phyloP scores from a whole-genome alignment of 371 early-diverging fungal genomes.

The Rhizomucor miehei region DNA sequence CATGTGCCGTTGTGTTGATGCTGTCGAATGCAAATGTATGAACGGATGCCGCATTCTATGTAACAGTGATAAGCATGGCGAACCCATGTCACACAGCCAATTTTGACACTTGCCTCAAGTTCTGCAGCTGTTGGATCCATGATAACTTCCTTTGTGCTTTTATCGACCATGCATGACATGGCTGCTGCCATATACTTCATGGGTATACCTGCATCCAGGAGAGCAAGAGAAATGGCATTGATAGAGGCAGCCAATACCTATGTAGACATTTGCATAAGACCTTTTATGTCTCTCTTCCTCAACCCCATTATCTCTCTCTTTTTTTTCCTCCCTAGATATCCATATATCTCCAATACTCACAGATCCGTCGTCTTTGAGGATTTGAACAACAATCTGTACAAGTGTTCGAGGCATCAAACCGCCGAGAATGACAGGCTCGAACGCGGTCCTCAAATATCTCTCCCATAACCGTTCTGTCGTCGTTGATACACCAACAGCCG shows the following conservation, averaged over 20 bases:
- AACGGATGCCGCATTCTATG: conserved; percentile 62
- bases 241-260: conserved; percentile 75
- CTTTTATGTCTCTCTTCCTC: not conserved
- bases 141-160: conserved; percentile 54
- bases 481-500: conserved; percentile 62
- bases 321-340: no score
- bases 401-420: conserved; percentile 88
- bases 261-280: not conserved
- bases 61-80: not conserved
- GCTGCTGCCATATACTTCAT: conserved; percentile 70
- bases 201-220: conserved; percentile 92
- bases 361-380: conserved; percentile 82
- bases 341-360: conserved; percentile 32
- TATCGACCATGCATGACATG: conserved; percentile 68
- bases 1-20: conserved; percentile 22
- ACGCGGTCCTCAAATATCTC: conserved; percentile 59
- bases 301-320: conserved; percentile 4
- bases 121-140: conserved; percentile 84
- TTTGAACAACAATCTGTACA: conserved; percentile 82
- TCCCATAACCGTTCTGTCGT: conserved; percentile 78
- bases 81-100: no score
- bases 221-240: conserved; percentile 82
- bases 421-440: conserved; percentile 73
- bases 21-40: conserved; percentile 88
- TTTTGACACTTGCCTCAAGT: conserved; percentile 36